phyloP scores from a whole-genome alignment of 2,329 filamentous ascomycete genomes.

The Chaetomiaceae sp. region DNA sequence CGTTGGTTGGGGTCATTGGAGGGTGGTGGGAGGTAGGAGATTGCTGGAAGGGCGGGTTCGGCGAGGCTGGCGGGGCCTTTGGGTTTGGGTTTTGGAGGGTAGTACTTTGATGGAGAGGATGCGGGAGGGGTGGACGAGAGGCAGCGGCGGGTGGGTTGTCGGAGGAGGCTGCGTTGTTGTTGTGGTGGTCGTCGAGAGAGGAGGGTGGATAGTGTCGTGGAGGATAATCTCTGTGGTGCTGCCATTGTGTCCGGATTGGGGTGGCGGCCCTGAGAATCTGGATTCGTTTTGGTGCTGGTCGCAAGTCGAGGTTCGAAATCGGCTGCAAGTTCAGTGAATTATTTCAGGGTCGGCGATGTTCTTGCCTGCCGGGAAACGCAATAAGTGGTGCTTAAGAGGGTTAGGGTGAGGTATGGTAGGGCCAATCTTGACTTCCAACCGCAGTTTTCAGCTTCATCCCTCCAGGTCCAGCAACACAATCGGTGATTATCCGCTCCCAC shows the following conservation, averaged over 20 bases:
- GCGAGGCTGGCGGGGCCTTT: neutral
- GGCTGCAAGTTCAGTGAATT: too few species aligned
- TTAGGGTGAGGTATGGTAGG: neutral
- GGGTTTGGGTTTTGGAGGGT: constrained; percentile 1
- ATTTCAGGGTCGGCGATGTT: neutral
- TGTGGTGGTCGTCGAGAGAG: neutral
- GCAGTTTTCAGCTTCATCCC: neutral
- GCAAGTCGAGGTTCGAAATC: too few species aligned
- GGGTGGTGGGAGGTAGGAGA: constrained; percentile 31
- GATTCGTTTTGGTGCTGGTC: neutral
- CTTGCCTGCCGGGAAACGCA: neutral
- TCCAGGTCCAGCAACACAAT: neutral
- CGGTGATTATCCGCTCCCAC: neutral
- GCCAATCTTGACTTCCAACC: too few species aligned
- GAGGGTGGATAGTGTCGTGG: neutral
- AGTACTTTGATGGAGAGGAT: neutral
- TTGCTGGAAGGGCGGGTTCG: constrained; percentile 14
- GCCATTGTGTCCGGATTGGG: constrained; percentile 4
- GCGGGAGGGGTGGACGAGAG: neutral
- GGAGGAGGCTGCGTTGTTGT: neutral
- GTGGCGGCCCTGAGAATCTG: neutral
- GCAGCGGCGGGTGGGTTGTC: neutral
- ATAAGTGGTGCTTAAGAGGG: neutral
- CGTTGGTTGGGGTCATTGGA: constrained; percentile 24
- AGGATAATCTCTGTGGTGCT: neutral